phyloP scores from a whole-genome alignment of 305 asterid species.

The Fraxinus ornus region DNA sequence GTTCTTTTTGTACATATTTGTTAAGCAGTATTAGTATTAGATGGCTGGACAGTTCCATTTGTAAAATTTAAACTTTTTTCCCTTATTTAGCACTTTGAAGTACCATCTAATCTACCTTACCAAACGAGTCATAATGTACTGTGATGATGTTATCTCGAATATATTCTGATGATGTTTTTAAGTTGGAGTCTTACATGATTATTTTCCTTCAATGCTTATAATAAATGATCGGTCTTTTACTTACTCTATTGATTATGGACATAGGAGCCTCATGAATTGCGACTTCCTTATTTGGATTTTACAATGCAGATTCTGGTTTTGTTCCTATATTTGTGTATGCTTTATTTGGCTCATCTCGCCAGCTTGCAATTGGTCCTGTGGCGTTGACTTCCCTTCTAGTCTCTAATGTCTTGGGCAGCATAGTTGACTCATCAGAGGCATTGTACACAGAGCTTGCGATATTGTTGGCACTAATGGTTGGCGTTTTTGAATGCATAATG shows the following conservation, averaged over 20 bases:
- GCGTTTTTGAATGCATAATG: slow-evolving; percentile 86
- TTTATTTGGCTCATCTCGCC: slow-evolving; percentile 95
- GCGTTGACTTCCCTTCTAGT: slow-evolving; percentile 93
- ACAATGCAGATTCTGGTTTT: slow-evolving; percentile 85
- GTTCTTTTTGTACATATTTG: not conserved
- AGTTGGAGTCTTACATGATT: not conserved
- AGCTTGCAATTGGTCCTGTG: slow-evolving; percentile 98
- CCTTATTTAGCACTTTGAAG: not conserved
- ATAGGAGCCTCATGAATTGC: not conserved
- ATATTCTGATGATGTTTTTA: not conserved
- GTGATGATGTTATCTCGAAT: not conserved
- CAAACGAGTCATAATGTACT: not conserved
- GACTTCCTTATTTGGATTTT: slow-evolving; percentile 19
- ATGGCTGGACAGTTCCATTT: not conserved
- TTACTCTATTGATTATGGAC: slow-evolving; percentile 14
- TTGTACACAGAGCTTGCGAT: slow-evolving; percentile 96
- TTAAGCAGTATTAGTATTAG: not conserved
- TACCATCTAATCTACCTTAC: not conserved
- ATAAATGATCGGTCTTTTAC: slow-evolving; percentile 5
- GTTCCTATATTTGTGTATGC: slow-evolving; percentile 92
- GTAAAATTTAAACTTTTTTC: not conserved
- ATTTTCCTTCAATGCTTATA: not conserved
- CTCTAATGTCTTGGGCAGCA: slow-evolving; percentile 79
- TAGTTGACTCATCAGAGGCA: slow-evolving; percentile 75
- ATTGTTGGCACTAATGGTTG: slow-evolving; percentile 93